phyloP scores from a whole-genome alignment of 176 grass and related monocot species.

The Pontederia crassipes region DNA sequence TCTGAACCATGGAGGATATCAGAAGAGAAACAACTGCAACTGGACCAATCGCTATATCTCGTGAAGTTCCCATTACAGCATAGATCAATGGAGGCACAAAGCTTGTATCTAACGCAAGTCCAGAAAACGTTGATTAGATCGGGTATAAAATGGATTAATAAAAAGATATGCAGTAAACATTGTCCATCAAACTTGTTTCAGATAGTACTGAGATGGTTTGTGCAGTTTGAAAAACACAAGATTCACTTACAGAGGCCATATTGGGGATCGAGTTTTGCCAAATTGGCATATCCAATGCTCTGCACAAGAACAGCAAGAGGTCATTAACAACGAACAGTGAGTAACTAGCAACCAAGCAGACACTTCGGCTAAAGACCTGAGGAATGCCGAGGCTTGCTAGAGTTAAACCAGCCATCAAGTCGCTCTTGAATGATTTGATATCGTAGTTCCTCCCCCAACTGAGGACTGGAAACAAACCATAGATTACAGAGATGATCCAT shows the following conservation, averaged over 20 bases:
- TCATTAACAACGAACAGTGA: not conserved
- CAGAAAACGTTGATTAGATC: no score
- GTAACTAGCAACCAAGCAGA: not conserved
- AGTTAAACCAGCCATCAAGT: constrained; percentile 79
- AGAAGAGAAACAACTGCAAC: constrained; percentile 88
- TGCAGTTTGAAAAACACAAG: not conserved
- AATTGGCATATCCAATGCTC: constrained; percentile 93
- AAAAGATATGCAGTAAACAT: no score
- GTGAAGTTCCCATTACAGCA: constrained; percentile 78
- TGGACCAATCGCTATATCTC: constrained; percentile 77
- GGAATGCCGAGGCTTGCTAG: constrained; percentile 93
- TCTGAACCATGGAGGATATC: constrained; percentile 73
- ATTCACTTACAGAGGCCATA: constrained; percentile 76
- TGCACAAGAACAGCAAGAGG: constrained; percentile 13
- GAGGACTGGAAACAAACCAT: constrained; percentile 67
- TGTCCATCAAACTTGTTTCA: no score
- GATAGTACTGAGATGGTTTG: not conserved
- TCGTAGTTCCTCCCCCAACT: constrained; percentile 67
- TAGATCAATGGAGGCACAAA: constrained; percentile 86
- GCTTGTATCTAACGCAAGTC: constrained; percentile 42
- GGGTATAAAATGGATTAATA: no score
- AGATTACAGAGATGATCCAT: constrained; percentile 29
- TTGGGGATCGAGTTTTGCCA: constrained; percentile 74
- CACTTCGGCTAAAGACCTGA: constrained; percentile 32
- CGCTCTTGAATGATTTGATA: constrained; percentile 57